Evolutionary conservation across 176 grass and related monocot species (phyloP), one percentile per base, ranked within the genome.

Genomic region (Poa annua): DNA sequence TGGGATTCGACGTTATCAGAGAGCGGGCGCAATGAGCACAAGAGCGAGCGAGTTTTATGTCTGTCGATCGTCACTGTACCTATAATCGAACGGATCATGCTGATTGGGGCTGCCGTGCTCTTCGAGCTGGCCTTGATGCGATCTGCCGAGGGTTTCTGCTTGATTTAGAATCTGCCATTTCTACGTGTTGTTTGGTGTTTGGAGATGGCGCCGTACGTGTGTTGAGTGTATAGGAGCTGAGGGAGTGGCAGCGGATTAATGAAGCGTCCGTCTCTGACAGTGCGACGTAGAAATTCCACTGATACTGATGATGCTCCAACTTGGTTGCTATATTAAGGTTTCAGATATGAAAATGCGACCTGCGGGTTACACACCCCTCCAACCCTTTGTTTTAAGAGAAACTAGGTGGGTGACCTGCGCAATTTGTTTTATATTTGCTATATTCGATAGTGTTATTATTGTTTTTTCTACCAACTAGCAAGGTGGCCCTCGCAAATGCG

Each of bases 1-100:
- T 98, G 96, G 96, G 96, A 1, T 93, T 95, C 85, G 96, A 98
- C 85, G 77, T 98, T 68, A 98, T 98, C 80, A 88, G 85, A 87
- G 88, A 89, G 81, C 92, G 91, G 48, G 96, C 96, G 8, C 85
- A 98, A 54, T 98, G 86, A 97, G 44, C 41, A 8, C 41, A 36
- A 36, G 35, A 36, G 7, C 1, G 38, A 41, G 49, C 0, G 80
- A 32, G 36, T 15, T 70, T 71, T 14, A 65, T 57, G 21, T 74
- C 42, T 47, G 33, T 8, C 44, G 65, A 50, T 74, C 70, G 70
- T 44, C 3, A 45, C 0, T 74, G 70, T 74, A 50, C 44, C 44
- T 72, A 53, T 50, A 78, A 51, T 74, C 69, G 76, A 22, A 36
- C 77, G 87, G 87, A 80, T n/a, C n/a, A n/a, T 75, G 80, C 80